Evolutionary conservation across 768 basidiomycete species (phyloP).

Genomic region (Mycena vulgaris): DNA sequence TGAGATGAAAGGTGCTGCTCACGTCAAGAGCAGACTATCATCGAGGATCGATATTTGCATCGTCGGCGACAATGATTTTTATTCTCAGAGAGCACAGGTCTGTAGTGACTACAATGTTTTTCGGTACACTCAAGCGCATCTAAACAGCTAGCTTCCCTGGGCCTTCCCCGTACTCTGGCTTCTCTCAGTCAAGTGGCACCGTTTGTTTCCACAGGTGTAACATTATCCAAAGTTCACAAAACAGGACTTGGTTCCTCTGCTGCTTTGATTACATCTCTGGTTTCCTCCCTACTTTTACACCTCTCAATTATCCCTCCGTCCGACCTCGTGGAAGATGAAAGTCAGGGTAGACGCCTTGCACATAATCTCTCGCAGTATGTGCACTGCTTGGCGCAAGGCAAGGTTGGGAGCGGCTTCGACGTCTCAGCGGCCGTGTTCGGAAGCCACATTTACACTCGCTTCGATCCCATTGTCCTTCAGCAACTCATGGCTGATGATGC

Average conservation of each 20-base stretch:
- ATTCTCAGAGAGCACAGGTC: conserved; percentile 93
- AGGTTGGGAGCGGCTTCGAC: conserved; percentile 98
- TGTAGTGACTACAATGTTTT: conserved; percentile 38
- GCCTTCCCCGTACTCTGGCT: conserved; percentile 72
- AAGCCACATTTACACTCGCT: conserved; percentile 93
- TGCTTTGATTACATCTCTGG: conserved; percentile 95
- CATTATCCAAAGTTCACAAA: conserved; percentile 91
- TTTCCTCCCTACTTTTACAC: conserved; percentile 87
- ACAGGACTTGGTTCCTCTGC: conserved; percentile 98
- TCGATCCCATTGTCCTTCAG: conserved; percentile 80
- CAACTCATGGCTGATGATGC: conserved; percentile 72
- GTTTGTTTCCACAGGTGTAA: conserved; percentile 80
- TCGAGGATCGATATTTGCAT: conserved; percentile 83
- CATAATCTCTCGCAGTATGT: conserved; percentile 96
- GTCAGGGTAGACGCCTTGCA: conserved; percentile 71
- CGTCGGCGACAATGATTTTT: conserved; percentile 97
- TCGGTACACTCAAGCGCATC: conserved; percentile 11
- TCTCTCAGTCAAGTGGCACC: conserved; percentile 82
- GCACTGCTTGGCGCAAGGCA: conserved; percentile 97
- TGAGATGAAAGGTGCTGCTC: conserved; percentile 67
- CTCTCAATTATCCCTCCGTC: conserved; percentile 71
- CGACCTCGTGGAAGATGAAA: conserved; percentile 61
- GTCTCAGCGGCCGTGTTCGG: conserved; percentile 95
- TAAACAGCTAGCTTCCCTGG: conserved; percentile 72
- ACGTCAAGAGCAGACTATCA: conserved; percentile 59